phyloP scores from a whole-genome alignment of 352 stramenopile genomes.

The Phytophthora sp. region DNA sequence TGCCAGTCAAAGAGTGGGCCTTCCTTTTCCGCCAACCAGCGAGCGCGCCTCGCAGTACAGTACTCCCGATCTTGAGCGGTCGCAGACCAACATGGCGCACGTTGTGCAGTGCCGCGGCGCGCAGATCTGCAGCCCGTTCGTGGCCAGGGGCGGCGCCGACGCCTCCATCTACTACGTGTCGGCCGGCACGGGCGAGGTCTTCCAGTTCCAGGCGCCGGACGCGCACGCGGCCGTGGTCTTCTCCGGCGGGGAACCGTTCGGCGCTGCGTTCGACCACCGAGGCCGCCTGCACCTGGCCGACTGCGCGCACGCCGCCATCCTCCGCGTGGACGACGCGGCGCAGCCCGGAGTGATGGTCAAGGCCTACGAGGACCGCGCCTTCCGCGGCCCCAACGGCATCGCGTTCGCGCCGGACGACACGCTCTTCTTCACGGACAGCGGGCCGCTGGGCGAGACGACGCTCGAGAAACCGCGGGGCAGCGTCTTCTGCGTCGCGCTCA shows the following conservation, averaged over 20 bases:
- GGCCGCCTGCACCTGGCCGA: slow-evolving; percentile 76
- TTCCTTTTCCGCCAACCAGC: slow-evolving; percentile 2
- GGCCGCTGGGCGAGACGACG: slow-evolving; percentile 84
- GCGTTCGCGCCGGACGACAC: slow-evolving; percentile 60
- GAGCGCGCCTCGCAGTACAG: not conserved
- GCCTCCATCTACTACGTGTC: slow-evolving; percentile 76
- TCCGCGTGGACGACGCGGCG: slow-evolving; percentile 62
- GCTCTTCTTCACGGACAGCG: slow-evolving; percentile 89
- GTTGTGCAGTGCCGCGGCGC: slow-evolving; percentile 63
- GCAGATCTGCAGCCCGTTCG: slow-evolving; percentile 83
- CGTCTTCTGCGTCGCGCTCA: slow-evolving; percentile 75
- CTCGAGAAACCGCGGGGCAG: slow-evolving; percentile 80
- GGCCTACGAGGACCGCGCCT: slow-evolving; percentile 81
- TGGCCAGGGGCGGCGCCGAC: slow-evolving; percentile 16
- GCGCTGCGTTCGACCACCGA: slow-evolving; percentile 65
- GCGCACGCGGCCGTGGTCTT: slow-evolving; percentile 60
- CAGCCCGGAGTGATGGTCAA: slow-evolving; percentile 83
- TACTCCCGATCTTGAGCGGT: slow-evolving; percentile 25
- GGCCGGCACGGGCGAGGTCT: slow-evolving; percentile 71
- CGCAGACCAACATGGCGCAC: slow-evolving; percentile 24
- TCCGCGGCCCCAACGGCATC: slow-evolving; percentile 75
- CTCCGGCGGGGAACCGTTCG: slow-evolving; percentile 72
- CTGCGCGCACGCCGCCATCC: slow-evolving; percentile 71
- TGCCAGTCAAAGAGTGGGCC: slow-evolving; percentile 8
- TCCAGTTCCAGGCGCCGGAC: slow-evolving; percentile 46